Evolutionary conservation across 164 flowering plant species (phyloP), one percentile per base, ranked within the genome.

Genomic region (Hamamelis virginiana): DNA sequence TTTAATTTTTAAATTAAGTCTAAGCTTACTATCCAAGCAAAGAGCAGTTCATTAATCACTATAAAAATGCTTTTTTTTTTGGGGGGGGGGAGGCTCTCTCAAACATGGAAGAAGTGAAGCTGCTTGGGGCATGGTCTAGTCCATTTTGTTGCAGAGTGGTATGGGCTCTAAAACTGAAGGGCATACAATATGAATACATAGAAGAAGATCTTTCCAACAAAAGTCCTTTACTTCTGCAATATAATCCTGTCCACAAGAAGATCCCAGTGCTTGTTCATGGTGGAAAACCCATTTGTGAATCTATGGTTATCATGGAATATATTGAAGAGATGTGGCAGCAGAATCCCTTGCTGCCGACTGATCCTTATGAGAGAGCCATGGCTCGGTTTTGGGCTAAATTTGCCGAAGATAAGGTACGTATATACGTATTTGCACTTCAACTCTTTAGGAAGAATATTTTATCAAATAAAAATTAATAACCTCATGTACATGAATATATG

Each of bases 111-210:
- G 75, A 66, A 38, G 70, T 73, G 67, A 73, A 68, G 64, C 63
- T 73, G 8, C 51, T 26, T 8, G 72, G 72, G 14, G 1, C 57
- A 33, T 75, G 71, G 74, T 15, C 71, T 8, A 75, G 78, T 51
- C 74, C 78, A 9, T 71, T 55, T 43, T 4, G 21, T 50, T 59
- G 16, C 25, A 65, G 75, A 43, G 78, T 71, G 25, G 56, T 62
- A 21, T 76, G 75, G 75, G 78, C 75, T 63, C 72, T 72, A 19
- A 67, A 75, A 44, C 14, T 75, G 1, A 75, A 75, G 47, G 74
- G 68, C 19, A 47, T 75, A 14, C 13, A 14, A 6, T 74, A 50
- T 28, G 74, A 75, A 3, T 61, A 57, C 46, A 16, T 75, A 4
- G 64, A 66, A 53, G 71, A 75, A 62, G 69, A 70, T 27, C 27